A percentile compares a stretch with the other conserved stretches of the same genome.
Evolutionary conservation across 2,329 filamentous ascomycete genomes (phyloP).

Genomic region (Phyllosticta paracitricarpa): DNA sequence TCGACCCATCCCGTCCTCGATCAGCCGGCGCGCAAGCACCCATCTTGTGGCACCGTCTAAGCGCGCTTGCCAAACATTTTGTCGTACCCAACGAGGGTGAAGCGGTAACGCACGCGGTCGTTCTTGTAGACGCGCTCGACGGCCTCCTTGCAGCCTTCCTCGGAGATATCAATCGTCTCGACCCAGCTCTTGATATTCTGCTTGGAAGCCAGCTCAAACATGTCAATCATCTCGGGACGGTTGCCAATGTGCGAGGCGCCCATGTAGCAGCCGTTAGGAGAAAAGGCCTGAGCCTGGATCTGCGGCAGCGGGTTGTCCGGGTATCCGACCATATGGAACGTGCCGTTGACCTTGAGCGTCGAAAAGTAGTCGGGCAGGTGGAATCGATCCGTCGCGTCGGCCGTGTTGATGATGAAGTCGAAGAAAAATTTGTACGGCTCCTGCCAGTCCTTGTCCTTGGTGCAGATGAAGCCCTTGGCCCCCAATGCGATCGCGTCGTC

Average conservation of each 20-base stretch:
- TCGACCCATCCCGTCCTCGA: neutral
- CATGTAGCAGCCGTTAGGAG: conserved; percentile 56
- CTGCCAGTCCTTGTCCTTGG: conserved; percentile 48
- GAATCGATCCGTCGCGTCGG: conserved; percentile 59
- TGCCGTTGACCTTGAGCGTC: conserved; percentile 71
- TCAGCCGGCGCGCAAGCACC: neutral
- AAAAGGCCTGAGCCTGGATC: conserved; percentile 65
- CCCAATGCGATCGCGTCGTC: conserved; percentile 50
- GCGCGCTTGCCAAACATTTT: conserved; percentile 50
- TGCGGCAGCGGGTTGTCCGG: conserved; percentile 65
- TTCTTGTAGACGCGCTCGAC: conserved; percentile 56
- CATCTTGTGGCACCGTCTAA: neutral
- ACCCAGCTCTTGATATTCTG: conserved; percentile 46
- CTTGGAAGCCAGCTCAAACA: conserved; percentile 41
- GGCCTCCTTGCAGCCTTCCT: conserved; percentile 58
- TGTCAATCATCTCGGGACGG: conserved; percentile 40
- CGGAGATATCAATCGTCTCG: conserved; percentile 61
- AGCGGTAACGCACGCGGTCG: conserved; percentile 62
- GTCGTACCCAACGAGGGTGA: conserved; percentile 59
- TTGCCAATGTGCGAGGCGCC: conserved; percentile 43
- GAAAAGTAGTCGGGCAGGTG: conserved; percentile 63
- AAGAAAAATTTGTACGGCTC: conserved; percentile 50
- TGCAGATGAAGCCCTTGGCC: conserved; percentile 51
- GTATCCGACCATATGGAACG: conserved; percentile 70
- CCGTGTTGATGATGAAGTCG: conserved; percentile 68